These are phyloP conservation scores for Physcomitrellopsis africana DNA, from an alignment of 225 moss, liverwort and hornwort species.

Conservation along the genomic window DNA sequence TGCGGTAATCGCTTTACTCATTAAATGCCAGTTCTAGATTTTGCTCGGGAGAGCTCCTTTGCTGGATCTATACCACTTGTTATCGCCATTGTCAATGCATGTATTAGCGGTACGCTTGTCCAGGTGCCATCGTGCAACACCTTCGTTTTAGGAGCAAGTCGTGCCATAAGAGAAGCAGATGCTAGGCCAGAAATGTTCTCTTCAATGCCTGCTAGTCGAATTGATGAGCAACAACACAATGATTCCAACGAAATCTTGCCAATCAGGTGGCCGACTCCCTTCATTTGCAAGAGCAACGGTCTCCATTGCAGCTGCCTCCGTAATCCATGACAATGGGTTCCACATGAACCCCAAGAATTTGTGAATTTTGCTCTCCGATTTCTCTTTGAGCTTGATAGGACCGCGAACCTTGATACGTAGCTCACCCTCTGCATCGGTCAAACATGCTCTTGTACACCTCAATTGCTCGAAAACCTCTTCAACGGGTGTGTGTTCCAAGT, in stretches of 20 bases:
- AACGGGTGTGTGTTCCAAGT: slow-evolving; percentile 71
- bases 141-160: slow-evolving; percentile 68
- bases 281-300: slow-evolving; percentile 62
- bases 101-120: slow-evolving; percentile 74
- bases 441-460: slow-evolving; percentile 69
- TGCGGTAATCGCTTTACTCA: slow-evolving; percentile 50
- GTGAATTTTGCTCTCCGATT: slow-evolving; percentile 66
- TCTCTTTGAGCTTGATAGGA: slow-evolving; percentile 85
- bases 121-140: slow-evolving; percentile 55
- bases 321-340: slow-evolving; percentile 70
- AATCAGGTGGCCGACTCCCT: slow-evolving; percentile 57
- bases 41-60: slow-evolving; percentile 81
- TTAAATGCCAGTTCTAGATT: slow-evolving; percentile 59
- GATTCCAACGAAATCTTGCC: too few relatives aligned
- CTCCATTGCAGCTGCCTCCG: slow-evolving; percentile 71
- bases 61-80: slow-evolving; percentile 57
- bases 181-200: slow-evolving; percentile 64
- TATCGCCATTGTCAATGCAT: slow-evolving; percentile 46
- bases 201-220: slow-evolving; percentile 62
- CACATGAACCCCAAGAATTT: slow-evolving; percentile 73
- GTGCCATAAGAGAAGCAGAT: slow-evolving; percentile 63
- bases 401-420: slow-evolving; percentile 68
- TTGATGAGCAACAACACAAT: slow-evolving; percentile 57
- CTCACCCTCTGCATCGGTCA: slow-evolving; percentile 68
- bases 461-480: slow-evolving; percentile 85